These are phyloP conservation scores for Tetrahymena thermophila DNA, from an alignment of 73 alveolate genomes.

Conservation along the genomic window DNA sequence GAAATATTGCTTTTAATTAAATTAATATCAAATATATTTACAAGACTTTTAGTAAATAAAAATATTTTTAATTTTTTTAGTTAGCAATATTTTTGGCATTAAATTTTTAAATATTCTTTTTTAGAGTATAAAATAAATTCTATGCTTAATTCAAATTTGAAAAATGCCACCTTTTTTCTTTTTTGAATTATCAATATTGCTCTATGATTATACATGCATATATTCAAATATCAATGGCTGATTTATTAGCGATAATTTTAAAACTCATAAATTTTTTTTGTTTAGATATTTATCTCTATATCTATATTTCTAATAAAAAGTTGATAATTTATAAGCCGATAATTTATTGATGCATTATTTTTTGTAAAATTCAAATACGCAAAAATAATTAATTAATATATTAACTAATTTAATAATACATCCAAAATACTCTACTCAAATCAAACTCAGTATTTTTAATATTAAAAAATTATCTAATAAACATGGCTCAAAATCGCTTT, in stretches of 20 bases:
- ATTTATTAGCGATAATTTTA: background rate
- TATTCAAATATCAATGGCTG: background rate
- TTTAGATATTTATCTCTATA: background rate
- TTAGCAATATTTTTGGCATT: background rate
- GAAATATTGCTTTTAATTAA: no score
- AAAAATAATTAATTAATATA: background rate
- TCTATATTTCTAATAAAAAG: background rate
- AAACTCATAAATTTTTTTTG: background rate
- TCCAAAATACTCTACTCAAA: background rate
- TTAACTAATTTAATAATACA: background rate
- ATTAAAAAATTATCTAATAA: background rate
- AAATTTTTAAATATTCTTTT: background rate
- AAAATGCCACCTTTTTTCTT: background rate
- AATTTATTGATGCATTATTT: background rate
- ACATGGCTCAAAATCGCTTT: background rate
- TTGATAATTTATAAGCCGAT: background rate
- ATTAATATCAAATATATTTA: no score
- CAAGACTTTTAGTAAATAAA: no score
- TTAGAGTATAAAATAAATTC: background rate
- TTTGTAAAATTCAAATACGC: background rate
- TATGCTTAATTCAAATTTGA: background rate
- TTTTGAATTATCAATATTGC: background rate
- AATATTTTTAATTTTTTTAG: no score
- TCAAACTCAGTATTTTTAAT: background rate
- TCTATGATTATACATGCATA: background rate